Evolutionary conservation across 495 filamentous ascomycete genomes (phyloP).

Genomic region (Hypoxylon fuscum): DNA sequence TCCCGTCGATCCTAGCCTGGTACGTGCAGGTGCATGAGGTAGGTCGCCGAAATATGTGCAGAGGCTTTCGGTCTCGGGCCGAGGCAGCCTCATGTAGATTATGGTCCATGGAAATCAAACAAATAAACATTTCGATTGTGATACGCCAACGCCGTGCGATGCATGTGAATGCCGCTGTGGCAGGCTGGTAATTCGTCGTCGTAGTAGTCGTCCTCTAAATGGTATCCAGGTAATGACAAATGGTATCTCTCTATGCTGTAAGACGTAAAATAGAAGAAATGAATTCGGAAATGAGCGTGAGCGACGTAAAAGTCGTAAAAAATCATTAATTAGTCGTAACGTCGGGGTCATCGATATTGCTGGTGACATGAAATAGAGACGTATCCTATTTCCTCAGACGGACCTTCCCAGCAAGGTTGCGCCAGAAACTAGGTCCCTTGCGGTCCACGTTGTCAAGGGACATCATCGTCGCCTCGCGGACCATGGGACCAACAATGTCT

Average conservation of each 20-base stretch:
- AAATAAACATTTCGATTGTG: constrained; percentile 36
- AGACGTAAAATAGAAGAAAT: constrained; percentile 16
- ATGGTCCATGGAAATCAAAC: constrained; percentile 27
- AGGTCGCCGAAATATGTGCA: constrained; percentile 40
- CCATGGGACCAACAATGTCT: constrained; percentile 94
- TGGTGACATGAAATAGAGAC: constrained; percentile 5
- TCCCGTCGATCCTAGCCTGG: constrained; percentile 31
- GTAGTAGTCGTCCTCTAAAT: constrained; percentile 36
- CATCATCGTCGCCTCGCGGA: constrained; percentile 63
- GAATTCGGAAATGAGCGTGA: constrained; percentile 16
- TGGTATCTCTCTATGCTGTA: constrained; percentile 44
- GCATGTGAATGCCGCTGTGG: constrained; percentile 31
- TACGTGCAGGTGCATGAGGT: constrained; percentile 38
- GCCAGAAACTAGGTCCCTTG: constrained; percentile 54
- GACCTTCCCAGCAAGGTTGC: constrained; percentile 55
- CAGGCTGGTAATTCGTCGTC: constrained; percentile 15
- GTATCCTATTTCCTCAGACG: constrained; percentile 51
- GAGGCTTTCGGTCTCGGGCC: constrained; percentile 36
- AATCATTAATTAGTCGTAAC: constrained; percentile 1
- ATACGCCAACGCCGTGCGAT: constrained; percentile 33
- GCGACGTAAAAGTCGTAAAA: constrained; percentile 32
- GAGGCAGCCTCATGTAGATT: constrained; percentile 35
- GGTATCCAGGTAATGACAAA: constrained; percentile 40
- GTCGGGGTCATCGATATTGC: constrained; percentile 10
- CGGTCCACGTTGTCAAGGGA: constrained; percentile 50